A percentile compares a stretch with the other conserved stretches of the same genome.
Conservation (phyloP, 257 asterid species). For the Solanum piurae region DNA sequence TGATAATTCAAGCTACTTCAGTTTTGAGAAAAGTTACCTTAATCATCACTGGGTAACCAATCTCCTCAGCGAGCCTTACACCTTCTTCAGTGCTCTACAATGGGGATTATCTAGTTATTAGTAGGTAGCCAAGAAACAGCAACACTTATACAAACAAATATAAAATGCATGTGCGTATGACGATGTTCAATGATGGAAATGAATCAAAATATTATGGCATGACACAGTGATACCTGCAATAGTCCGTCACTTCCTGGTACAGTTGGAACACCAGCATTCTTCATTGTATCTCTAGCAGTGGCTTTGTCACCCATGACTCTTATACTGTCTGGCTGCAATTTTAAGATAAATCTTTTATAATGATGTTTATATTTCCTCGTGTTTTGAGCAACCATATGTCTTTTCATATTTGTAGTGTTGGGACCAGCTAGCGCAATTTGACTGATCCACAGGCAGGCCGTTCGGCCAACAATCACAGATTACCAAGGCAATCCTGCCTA, state of each 20-base stretch:
- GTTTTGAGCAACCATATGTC: background rate
- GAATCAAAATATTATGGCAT: background rate
- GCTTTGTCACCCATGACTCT: conserved; percentile 99
- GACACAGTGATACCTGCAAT: conserved; percentile 40
- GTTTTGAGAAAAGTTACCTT: conserved; percentile 43
- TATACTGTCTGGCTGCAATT: conserved; percentile 87
- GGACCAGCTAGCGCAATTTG: background rate
- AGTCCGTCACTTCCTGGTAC: conserved; percentile 99
- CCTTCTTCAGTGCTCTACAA: conserved; percentile 89
- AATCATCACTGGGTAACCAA: conserved; percentile 97
- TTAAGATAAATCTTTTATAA: background rate
- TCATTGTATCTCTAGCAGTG: conserved; percentile 98
- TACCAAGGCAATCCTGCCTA: background rate
- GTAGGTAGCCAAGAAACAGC: background rate
- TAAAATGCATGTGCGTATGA: background rate
- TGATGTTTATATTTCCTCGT: background rate
- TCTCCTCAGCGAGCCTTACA: conserved; percentile 61
- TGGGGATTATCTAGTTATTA: background rate
- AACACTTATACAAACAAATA: background rate
- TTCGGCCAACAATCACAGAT: background rate
- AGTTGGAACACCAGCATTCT: conserved; percentile 98
- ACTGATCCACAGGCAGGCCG: background rate
- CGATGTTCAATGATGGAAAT: background rate
- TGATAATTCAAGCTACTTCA: background rate
- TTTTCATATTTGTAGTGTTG: background rate